These are phyloP conservation scores for Cystobasidium sp. DNA, from an alignment of 1,284 basidiomycete genomes.

Conservation along the genomic window DNA sequence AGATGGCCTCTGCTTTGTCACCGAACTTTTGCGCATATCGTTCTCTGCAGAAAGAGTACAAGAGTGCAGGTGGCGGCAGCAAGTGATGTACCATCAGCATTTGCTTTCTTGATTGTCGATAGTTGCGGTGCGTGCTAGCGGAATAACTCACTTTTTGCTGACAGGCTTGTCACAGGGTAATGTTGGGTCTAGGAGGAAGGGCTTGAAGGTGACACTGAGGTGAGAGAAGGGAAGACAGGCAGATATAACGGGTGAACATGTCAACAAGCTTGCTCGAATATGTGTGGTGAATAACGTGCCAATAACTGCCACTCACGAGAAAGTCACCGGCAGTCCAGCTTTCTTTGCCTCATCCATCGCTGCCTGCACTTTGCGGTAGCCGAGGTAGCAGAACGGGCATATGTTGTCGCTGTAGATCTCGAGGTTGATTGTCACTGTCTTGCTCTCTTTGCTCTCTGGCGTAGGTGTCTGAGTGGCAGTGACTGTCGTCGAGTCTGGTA, in stretches of 20 bases:
- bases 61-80: background rate
- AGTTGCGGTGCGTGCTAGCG: background rate
- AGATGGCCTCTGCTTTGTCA: slow-evolving; percentile 37
- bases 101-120: too few species aligned
- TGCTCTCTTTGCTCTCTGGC: slow-evolving; percentile 24
- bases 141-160: slow-evolving; percentile 21
- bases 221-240: too few species aligned
- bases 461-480: slow-evolving; percentile 14
- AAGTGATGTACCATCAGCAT: background rate
- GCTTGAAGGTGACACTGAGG: slow-evolving; percentile 54
- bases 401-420: slow-evolving; percentile 41
- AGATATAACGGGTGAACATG: background rate
- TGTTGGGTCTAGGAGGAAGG: slow-evolving; percentile 56
- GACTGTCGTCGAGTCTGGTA: slow-evolving; percentile 13
- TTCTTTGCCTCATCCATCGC: slow-evolving; percentile 66
- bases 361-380: slow-evolving; percentile 70
- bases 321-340: slow-evolving; percentile 66
- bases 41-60: slow-evolving; percentile 14
- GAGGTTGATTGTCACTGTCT: slow-evolving; percentile 32
- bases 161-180: slow-evolving; percentile 49
- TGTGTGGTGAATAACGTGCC: background rate
- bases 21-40: slow-evolving; percentile 40
- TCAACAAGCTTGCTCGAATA: slow-evolving; percentile 43
- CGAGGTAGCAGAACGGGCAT: slow-evolving; percentile 43
- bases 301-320: slow-evolving; percentile 64